Conservation (phyloP, 2,329 filamentous ascomycete species). For the Graphilbum fragrans region DNA sequence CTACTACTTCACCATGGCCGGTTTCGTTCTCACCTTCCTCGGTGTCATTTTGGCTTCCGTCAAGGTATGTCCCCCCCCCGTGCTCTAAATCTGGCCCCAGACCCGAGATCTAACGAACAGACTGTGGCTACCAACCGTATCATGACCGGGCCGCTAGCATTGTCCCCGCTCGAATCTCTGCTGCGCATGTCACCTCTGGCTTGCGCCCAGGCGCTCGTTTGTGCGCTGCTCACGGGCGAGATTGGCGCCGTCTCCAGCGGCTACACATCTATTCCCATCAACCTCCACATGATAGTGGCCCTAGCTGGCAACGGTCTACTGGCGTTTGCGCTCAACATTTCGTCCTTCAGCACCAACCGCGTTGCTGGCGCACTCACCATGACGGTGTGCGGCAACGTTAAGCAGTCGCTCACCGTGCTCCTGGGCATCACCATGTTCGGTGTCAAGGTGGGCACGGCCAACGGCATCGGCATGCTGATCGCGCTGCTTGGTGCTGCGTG, state of each 20-base stretch:
- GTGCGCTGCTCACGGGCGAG: conserved; percentile 40
- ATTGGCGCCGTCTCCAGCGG: conserved; percentile 26
- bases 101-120: too few species aligned
- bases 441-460: conserved; percentile 35
- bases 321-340: conserved; percentile 43
- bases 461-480: conserved; percentile 43
- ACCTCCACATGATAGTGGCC: conserved; percentile 20
- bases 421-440: conserved; percentile 41
- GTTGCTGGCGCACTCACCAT: conserved; percentile 45
- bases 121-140: conserved; percentile 52
- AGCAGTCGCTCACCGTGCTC: conserved; percentile 43
- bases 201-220: conserved; percentile 39
- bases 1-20: conserved; percentile 47
- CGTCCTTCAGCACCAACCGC: conserved; percentile 47
- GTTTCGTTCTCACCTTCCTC: conserved; percentile 41
- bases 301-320: conserved; percentile 39
- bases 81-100: too few species aligned
- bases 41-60: conserved; percentile 41
- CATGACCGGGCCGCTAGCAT: conserved; percentile 47
- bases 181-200: conserved; percentile 51
- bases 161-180: conserved; percentile 48
- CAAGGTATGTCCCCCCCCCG: too few species aligned
- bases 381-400: conserved; percentile 47
- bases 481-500: conserved; percentile 42
- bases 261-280: conserved; percentile 20